Evolutionary conservation across 2,329 filamentous ascomycete genomes (phyloP).

Genomic region (Exophiala oligosperma): DNA sequence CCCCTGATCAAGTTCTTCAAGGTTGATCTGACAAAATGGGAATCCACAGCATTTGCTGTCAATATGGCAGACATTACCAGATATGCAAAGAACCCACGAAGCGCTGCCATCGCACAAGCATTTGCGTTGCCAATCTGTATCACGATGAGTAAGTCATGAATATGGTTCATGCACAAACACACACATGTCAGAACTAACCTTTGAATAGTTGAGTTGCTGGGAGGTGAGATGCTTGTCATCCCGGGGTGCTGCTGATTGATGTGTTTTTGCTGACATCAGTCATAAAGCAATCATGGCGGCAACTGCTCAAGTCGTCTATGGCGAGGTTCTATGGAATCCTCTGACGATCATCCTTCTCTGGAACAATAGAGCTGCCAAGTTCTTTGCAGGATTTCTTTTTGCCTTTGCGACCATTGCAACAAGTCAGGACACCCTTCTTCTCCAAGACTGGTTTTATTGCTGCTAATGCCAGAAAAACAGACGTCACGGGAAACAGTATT

Average conservation of each 20-base stretch:
- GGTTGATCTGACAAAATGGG: background rate
- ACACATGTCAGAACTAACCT: background rate
- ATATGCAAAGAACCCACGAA: conserved; percentile 34
- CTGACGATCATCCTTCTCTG: conserved; percentile 32
- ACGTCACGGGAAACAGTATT: conserved; percentile 24
- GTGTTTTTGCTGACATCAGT: background rate
- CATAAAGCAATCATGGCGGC: conserved; percentile 32
- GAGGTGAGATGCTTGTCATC: background rate
- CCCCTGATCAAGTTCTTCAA: background rate
- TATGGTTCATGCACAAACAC: background rate
- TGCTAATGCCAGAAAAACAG: background rate
- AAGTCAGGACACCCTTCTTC: background rate
- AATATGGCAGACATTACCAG: conserved; percentile 40
- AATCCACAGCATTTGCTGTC: conserved; percentile 37
- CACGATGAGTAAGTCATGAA: conserved; percentile 32
- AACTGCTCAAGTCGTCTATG: conserved; percentile 35
- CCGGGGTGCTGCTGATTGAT: background rate
- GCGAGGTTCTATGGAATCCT: conserved; percentile 34
- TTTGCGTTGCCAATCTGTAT: conserved; percentile 40
- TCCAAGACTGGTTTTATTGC: background rate
- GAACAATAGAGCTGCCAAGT: conserved; percentile 31
- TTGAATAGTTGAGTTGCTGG: background rate
- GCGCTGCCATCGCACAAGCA: conserved; percentile 42
- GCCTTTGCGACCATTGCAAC: conserved; percentile 28
- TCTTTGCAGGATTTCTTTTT: conserved; percentile 33